Conservation (phyloP, 768 basidiomycete species). For the Tylopilus plumbeoviolaceoides region DNA sequence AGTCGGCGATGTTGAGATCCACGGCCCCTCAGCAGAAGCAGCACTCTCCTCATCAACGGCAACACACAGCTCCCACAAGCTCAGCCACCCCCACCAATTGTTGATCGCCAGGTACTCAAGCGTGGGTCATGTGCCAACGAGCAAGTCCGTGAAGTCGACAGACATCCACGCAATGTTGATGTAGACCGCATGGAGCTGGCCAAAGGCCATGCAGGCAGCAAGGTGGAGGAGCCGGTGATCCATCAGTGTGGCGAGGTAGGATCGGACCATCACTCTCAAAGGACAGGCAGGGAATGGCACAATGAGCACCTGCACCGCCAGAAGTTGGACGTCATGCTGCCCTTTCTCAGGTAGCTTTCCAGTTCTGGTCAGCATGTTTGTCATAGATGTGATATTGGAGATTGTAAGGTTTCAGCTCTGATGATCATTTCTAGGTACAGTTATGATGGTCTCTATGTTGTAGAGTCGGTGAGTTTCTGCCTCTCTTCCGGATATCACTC, state of each 20-base stretch:
- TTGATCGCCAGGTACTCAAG: slow-evolving; percentile 7
- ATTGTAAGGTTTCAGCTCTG: slow-evolving; percentile 54
- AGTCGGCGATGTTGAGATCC: neutral
- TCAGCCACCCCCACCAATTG: slow-evolving; percentile 8
- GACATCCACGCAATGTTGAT: slow-evolving; percentile 1
- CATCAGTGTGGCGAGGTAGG: neutral
- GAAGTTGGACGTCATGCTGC: slow-evolving; percentile 50
- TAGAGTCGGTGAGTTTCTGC: too few species aligned
- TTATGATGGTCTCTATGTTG: too few species aligned
- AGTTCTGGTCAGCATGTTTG: slow-evolving; percentile 91
- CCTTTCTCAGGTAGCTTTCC: slow-evolving; percentile 89
- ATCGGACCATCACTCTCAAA: neutral
- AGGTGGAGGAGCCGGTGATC: too few species aligned
- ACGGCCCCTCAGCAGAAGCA: neutral
- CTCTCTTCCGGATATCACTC: too few species aligned
- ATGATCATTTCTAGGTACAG: too few species aligned
- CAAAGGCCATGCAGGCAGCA: neutral
- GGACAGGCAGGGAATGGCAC: neutral
- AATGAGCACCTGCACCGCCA: neutral
- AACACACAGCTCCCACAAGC: slow-evolving; percentile 1
- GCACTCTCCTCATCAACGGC: neutral
- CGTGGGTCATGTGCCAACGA: slow-evolving; percentile 8
- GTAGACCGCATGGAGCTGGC: neutral
- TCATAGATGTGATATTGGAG: slow-evolving; percentile 96
- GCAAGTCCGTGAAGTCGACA: slow-evolving; percentile 1